phyloP scores from a whole-genome alignment of 2,329 filamentous ascomycete genomes.

The Geosmithia morbida region DNA sequence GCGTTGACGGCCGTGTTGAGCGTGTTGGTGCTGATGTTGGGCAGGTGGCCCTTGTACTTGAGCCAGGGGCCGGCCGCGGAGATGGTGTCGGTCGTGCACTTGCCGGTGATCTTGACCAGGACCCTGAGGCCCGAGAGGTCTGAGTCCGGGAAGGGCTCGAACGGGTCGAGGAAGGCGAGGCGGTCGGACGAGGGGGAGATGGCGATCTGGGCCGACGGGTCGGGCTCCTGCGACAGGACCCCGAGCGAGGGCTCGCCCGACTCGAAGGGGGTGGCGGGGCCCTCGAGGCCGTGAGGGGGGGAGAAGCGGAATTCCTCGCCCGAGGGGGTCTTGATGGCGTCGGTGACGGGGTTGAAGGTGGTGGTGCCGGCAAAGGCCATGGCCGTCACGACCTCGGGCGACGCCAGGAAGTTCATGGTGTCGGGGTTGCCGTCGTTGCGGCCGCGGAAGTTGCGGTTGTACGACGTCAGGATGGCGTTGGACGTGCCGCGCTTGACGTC shows the following conservation, averaged over 20 bases:
- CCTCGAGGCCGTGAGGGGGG: constrained; percentile 57
- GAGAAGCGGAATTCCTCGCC: constrained; percentile 77
- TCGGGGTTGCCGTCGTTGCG: constrained; percentile 93
- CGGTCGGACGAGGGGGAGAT: constrained; percentile 82
- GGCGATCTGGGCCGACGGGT: constrained; percentile 55
- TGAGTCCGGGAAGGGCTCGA: constrained; percentile 61
- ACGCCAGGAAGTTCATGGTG: constrained; percentile 98
- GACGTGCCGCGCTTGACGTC: constrained; percentile 68
- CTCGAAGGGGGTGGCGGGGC: constrained; percentile 54
- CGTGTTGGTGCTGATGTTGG: constrained; percentile 96
- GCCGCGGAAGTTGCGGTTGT: constrained; percentile 96
- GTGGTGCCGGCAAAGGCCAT: constrained; percentile 88
- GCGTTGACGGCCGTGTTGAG: constrained; percentile 90
- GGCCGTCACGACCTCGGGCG: constrained; percentile 90
- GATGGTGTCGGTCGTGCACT: constrained; percentile 98
- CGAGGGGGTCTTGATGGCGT: constrained; percentile 64
- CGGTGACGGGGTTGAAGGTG: constrained; percentile 91
- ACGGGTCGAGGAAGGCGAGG: constrained; percentile 82
- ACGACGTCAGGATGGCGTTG: constrained; percentile 93
- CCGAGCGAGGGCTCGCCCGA: constrained; percentile 61
- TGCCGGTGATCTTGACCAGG: constrained; percentile 90
- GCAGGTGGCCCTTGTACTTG: constrained; percentile 97
- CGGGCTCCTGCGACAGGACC: constrained; percentile 57
- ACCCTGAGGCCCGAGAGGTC: constrained; percentile 71
- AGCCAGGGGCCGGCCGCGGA: constrained; percentile 94